Percentiles rank a stretch among this genome's conserved stretches.
Conservation (phyloP, 768 basidiomycete species). For the Dendrothele bispora region DNA sequence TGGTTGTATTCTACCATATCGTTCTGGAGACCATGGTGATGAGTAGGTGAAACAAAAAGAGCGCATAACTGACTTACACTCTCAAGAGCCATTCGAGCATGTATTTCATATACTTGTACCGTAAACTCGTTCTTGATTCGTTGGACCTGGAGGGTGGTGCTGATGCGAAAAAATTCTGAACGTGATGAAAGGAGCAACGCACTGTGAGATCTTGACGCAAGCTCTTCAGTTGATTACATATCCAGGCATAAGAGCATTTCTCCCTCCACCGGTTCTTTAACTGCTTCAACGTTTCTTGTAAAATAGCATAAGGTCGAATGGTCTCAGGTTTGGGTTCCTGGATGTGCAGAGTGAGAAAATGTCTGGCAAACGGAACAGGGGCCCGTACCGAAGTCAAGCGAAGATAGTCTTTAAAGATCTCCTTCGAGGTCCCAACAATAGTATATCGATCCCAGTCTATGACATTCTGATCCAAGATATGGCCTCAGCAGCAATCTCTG, state of each 20-base stretch:
- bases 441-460: slow-evolving; percentile 96
- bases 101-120: slow-evolving; percentile 95
- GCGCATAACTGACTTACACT: slow-evolving; percentile 53
- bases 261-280: slow-evolving; percentile 88
- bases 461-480: slow-evolving; percentile 66
- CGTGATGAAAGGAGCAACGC: slow-evolving; percentile 33
- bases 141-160: slow-evolving; percentile 70
- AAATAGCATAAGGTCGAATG: slow-evolving; percentile 84
- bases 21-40: slow-evolving; percentile 49
- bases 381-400: slow-evolving; percentile 81
- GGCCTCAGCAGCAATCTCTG: slow-evolving; percentile 7
- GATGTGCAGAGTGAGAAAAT: slow-evolving; percentile 6
- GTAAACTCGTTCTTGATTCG: slow-evolving; percentile 99
- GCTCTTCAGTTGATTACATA: slow-evolving; percentile 98
- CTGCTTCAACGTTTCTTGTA: slow-evolving; percentile 82
- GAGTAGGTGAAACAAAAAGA: slow-evolving; percentile 10
- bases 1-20: slow-evolving; percentile 99
- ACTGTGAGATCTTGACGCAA: slow-evolving; percentile 97
- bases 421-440: slow-evolving; percentile 88
- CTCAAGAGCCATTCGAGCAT: slow-evolving; percentile 95
- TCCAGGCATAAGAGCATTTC: slow-evolving; percentile 78
- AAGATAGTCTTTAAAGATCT: slow-evolving; percentile 94
- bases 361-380: neutral
- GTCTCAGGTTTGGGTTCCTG: slow-evolving; percentile 94
- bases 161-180: slow-evolving; percentile 21